Percentiles rank a stretch among this genome's conserved stretches.
These are phyloP conservation scores for Microbotryum violaceum DNA, from an alignment of 1,284 basidiomycete species.

Conservation along the genomic window DNA sequence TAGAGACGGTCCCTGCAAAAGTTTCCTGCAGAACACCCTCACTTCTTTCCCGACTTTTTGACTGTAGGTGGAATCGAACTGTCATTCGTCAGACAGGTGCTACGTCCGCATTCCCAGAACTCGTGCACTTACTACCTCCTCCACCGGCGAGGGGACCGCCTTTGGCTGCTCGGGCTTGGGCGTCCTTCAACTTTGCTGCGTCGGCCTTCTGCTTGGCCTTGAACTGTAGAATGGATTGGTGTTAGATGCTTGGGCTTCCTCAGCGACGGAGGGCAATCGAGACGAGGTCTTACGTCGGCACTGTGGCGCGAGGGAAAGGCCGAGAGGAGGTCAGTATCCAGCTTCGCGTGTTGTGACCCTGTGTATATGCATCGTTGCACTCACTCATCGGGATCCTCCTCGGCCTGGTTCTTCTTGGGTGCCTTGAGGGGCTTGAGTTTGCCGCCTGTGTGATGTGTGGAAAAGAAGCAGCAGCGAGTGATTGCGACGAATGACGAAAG, in stretches of 20 bases:
- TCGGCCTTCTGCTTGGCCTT: conserved; percentile 63
- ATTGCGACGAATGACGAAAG: background rate
- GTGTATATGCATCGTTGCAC: background rate
- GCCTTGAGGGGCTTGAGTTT: conserved; percentile 70
- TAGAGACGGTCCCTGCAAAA: too few species aligned
- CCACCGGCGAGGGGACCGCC: conserved; percentile 59
- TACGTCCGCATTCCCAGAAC: too few species aligned
- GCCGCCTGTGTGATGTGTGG: conserved; percentile 47
- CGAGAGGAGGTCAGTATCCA: background rate
- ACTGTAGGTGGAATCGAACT: too few species aligned
- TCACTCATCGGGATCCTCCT: conserved; percentile 26
- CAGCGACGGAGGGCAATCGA: background rate
- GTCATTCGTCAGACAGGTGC: too few species aligned
- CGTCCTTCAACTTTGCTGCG: conserved; percentile 64
- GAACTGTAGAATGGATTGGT: background rate
- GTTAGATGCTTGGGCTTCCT: background rate
- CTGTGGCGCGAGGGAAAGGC: background rate
- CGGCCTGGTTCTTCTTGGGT: conserved; percentile 26
- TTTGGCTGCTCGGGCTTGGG: conserved; percentile 56
- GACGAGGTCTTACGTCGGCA: background rate
- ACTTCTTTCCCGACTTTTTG: conserved; percentile 1
- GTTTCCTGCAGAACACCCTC: background rate
- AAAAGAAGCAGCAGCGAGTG: too few species aligned
- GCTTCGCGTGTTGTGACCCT: background rate
- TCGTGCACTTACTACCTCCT: conserved; percentile 67